Percentiles rank a stretch among this genome's conserved stretches.
Evolutionary conservation across 2,329 filamentous ascomycete species (phyloP).

Genomic region (Aspergillus pseudoviridinutans): DNA sequence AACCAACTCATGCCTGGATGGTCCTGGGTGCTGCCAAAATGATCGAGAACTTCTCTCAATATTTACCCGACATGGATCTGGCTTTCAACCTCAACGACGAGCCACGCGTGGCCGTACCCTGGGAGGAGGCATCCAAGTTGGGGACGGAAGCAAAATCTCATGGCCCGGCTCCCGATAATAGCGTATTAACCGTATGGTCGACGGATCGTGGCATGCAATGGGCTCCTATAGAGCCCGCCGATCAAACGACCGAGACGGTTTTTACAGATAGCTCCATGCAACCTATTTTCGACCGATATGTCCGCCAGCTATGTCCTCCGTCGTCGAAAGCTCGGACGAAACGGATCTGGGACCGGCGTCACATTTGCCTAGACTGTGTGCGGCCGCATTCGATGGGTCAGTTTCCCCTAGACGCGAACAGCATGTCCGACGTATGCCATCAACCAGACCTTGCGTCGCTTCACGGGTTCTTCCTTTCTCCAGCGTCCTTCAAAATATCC

Average conservation of each 20-base stretch:
- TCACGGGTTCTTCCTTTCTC: conserved; percentile 68
- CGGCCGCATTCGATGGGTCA: conserved; percentile 62
- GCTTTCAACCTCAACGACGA: conserved; percentile 62
- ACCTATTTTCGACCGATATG: conserved; percentile 39
- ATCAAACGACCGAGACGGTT: conserved; percentile 29
- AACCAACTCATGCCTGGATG: conserved; percentile 57
- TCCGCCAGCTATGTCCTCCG: conserved; percentile 57
- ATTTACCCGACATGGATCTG: conserved; percentile 61
- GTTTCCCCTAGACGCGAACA: conserved; percentile 63
- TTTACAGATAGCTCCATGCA: conserved; percentile 41
- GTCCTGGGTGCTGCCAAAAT: conserved; percentile 52
- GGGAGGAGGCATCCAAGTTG: conserved; percentile 38
- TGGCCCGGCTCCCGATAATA: conserved; percentile 14
- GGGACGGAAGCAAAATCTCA: conserved; percentile 25
- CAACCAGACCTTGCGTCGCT: conserved; percentile 72
- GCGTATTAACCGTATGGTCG: conserved; percentile 33
- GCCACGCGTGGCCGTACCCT: conserved; percentile 53
- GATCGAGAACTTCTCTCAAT: conserved; percentile 51
- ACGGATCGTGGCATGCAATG: conserved; percentile 34
- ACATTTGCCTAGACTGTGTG: conserved; percentile 62
- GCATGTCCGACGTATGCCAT: conserved; percentile 65
- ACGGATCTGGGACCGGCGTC: conserved; percentile 60
- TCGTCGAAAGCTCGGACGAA: conserved; percentile 57
- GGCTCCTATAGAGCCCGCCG: conserved; percentile 33
- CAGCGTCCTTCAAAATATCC: conserved; percentile 59